phyloP scores from a whole-genome alignment of 2,329 filamentous ascomycete species.

The Phaeophleospora eucalypticola region DNA sequence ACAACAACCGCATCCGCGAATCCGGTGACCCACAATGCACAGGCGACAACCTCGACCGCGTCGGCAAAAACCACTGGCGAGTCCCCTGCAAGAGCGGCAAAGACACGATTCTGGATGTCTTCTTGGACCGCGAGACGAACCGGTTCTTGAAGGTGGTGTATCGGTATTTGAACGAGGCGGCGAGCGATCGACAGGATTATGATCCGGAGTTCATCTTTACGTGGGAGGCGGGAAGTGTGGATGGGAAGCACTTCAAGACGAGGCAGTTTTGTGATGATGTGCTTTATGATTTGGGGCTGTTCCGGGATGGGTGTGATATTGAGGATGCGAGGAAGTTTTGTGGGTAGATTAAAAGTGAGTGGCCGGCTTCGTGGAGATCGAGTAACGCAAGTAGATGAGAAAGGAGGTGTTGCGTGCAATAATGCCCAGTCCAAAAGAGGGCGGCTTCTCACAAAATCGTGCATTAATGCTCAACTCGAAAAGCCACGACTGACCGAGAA shows the following conservation, averaged over 20 bases:
- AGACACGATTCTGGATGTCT: neutral
- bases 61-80: neutral
- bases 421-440: too few species aligned
- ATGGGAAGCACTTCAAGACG: neutral
- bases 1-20: neutral
- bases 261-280: neutral
- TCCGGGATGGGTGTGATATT: neutral
- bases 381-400: too few species aligned
- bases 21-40: neutral
- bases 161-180: neutral
- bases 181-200: neutral
- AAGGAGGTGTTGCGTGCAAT: too few species aligned
- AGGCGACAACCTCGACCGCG: neutral
- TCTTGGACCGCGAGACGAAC: neutral
- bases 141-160: neutral
- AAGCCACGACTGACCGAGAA: too few species aligned
- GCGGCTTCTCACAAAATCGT: too few species aligned
- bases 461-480: too few species aligned
- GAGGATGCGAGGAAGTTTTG: neutral
- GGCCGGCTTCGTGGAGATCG: too few species aligned
- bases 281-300: neutral
- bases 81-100: neutral
- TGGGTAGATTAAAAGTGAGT: too few species aligned
- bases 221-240: neutral
- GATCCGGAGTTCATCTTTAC: neutral